Percentiles rank a stretch among this genome's conserved stretches.
These are phyloP conservation scores for Boletus subluridellus DNA, from an alignment of 1,284 basidiomycete genomes.

Conservation along the genomic window DNA sequence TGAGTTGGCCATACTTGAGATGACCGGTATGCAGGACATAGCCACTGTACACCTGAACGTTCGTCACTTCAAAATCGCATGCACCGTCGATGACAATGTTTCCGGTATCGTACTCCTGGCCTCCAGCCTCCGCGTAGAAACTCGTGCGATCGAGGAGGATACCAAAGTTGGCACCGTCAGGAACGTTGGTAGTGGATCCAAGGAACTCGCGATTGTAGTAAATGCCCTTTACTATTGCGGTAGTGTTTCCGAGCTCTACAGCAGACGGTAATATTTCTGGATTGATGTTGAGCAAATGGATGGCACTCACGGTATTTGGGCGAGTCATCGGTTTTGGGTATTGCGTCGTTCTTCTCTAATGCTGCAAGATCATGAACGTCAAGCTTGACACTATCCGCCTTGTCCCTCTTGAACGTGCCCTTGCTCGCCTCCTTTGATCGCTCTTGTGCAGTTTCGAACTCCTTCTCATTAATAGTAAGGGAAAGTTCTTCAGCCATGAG, in stretches of 20 bases:
- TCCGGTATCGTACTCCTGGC: slow-evolving; percentile 96
- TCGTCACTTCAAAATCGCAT: slow-evolving; percentile 90
- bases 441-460: slow-evolving; percentile 88
- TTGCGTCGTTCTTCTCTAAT: slow-evolving; percentile 74
- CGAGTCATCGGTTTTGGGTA: slow-evolving; percentile 94
- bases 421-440: slow-evolving; percentile 92
- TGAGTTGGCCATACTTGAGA: slow-evolving; percentile 73
- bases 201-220: slow-evolving; percentile 83
- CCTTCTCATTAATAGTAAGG: slow-evolving; percentile 80
- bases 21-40: slow-evolving; percentile 89
- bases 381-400: slow-evolving; percentile 73
- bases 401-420: slow-evolving; percentile 68
- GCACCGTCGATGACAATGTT: slow-evolving; percentile 90
- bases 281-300: not conserved
- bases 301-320: slow-evolving; percentile 74
- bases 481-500: slow-evolving; percentile 97
- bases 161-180: slow-evolving; percentile 71
- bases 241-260: slow-evolving; percentile 71
- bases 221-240: slow-evolving; percentile 78
- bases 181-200: slow-evolving; percentile 62
- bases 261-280: slow-evolving; percentile 1
- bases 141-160: slow-evolving; percentile 91
- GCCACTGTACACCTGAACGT: slow-evolving; percentile 86
- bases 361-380: slow-evolving; percentile 94
- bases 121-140: slow-evolving; percentile 97